Evolutionary conservation across 805 yeast genomes (phyloP).

Genomic region (Yamadazyma sp.): DNA sequence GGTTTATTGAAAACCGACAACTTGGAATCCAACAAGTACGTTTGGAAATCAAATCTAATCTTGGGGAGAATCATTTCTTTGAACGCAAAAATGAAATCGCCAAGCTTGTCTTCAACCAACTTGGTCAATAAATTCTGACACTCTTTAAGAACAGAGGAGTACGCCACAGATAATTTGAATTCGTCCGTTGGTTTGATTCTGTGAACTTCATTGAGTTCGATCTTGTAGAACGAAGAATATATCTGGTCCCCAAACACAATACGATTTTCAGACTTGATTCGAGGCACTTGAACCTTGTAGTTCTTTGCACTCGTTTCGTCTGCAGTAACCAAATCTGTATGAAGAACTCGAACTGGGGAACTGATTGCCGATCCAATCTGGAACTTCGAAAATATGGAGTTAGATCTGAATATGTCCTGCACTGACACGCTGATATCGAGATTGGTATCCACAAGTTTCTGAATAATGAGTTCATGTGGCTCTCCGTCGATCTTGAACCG

Average conservation of each 20-base stretch:
- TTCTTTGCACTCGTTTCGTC: slow-evolving; percentile 17
- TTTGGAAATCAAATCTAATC: slow-evolving; percentile 12
- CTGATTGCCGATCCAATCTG: slow-evolving; percentile 57
- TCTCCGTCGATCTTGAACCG: slow-evolving; percentile 21
- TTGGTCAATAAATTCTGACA: slow-evolving; percentile 20
- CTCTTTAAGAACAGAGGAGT: slow-evolving; percentile 49
- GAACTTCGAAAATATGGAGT: slow-evolving; percentile 62
- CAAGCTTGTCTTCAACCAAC: slow-evolving; percentile 1
- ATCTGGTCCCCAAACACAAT: slow-evolving; percentile 73
- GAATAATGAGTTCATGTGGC: slow-evolving; percentile 10
- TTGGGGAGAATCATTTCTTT: slow-evolving; percentile 7
- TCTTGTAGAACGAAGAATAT: slow-evolving; percentile 56
- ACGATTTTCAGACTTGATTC: slow-evolving; percentile 24
- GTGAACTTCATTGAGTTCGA: slow-evolving; percentile 28
- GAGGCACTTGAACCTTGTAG: slow-evolving; percentile 24
- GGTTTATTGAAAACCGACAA: slow-evolving; percentile 9
- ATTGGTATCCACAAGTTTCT: slow-evolving; percentile 45
- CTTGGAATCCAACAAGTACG: slow-evolving; percentile 7
- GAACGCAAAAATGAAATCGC: neutral
- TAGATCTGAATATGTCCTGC: slow-evolving; percentile 68
- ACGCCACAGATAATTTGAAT: slow-evolving; percentile 44
- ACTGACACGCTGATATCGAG: slow-evolving; percentile 72
- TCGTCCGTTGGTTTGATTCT: slow-evolving; percentile 28
- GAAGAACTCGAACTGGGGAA: slow-evolving; percentile 53
- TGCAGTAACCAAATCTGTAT: slow-evolving; percentile 39